Evolutionary conservation across 352 stramenopile species (phyloP), one percentile per base, ranked within the genome.

Genomic region (Phytophthora citrophthora): DNA sequence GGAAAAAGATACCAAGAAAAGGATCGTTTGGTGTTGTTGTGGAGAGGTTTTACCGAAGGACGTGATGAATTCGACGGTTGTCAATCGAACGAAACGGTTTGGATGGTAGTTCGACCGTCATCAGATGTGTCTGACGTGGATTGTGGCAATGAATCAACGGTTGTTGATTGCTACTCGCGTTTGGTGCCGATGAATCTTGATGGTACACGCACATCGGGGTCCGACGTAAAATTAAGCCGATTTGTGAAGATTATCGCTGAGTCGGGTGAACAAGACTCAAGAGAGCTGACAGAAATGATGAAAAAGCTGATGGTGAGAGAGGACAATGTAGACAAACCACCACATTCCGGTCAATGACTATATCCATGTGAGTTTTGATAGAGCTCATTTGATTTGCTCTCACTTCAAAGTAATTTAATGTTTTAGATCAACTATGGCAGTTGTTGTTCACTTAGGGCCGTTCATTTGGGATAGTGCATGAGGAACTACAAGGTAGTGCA

Each of bases 221-320:
- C 23, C 23, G 44, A 50, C 24, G 16, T 23, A 24, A 4, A 50
- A 5, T 9, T 48, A 12, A 23, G 31, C 41, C 9, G 18, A 48
- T 50, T 50, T 20, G 23, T 50, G 20, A 32, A 50, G 15, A 36
- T 50, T 36, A 5, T 32, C 10, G 41, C 41, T 31, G 41, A 48
- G 16, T 48, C 18, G 11, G 20, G 41, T 4, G 20, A 48, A 29
- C 1, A 48, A 27, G 41, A 48, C 4, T 31, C 41, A 3, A 27
- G n/a, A 10, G 18, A 31, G 9, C 26, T 48, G 41, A 29, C 27
- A 9, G 18, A 16, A 12, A 48, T 48, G 41, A 48, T 48, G 41
- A 13, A 32, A 29, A 48, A 16, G 20, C 41, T 48, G 39, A 24
- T 31, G 38, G 3, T 41, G 5, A 18, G 12, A 1, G 26, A 32